These are phyloP conservation scores for Schoenoplectus triqueter DNA, from an alignment of 202 grass and related monocot species.

Conservation along the genomic window DNA sequence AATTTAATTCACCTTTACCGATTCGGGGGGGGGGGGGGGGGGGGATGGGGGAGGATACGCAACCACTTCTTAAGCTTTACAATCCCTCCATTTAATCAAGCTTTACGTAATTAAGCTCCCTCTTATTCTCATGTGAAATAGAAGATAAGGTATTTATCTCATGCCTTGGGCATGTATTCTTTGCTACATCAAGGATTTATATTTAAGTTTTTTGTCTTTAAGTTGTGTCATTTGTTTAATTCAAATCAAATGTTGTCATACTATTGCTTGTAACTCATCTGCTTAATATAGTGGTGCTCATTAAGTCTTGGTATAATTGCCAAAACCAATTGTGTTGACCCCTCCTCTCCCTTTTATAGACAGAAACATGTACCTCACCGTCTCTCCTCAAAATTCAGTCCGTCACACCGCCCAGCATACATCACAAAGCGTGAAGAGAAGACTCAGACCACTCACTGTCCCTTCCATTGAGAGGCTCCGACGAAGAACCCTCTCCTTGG, in stretches of 20 bases:
- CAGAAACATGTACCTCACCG: conserved; percentile 12
- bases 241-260: neutral
- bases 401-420: neutral
- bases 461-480: conserved; percentile 6
- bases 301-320: neutral
- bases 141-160: neutral
- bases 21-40: no score
- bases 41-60: no score
- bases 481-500: neutral
- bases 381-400: neutral
- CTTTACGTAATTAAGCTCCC: no score
- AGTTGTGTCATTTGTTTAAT: neutral
- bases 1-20: no score
- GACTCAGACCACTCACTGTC: neutral
- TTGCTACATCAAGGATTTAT: neutral
- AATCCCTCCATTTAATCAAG: no score
- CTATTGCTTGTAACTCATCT: neutral
- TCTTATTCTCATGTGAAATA: neutral
- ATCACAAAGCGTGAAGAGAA: conserved; percentile 20
- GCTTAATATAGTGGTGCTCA: neutral
- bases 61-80: no score
- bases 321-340: neutral
- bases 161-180: neutral
- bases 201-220: neutral
- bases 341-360: neutral